Evolutionary conservation across 2,329 filamentous ascomycete species (phyloP).

Genomic region (Penicillium crustosum): DNA sequence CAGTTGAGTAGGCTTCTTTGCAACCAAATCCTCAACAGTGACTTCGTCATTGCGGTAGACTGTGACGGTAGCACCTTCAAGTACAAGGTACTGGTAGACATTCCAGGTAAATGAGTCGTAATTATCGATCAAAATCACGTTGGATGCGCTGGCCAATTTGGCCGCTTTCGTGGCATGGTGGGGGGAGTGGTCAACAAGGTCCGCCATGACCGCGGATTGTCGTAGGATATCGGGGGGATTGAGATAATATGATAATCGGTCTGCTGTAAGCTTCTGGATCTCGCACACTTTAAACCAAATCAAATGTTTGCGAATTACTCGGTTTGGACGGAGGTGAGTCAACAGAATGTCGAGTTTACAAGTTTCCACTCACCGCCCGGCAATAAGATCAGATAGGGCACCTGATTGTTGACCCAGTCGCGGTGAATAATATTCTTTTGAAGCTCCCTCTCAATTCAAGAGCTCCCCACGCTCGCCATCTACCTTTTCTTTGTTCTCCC

Average conservation of each 20-base stretch:
- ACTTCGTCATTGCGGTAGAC: constrained; percentile 94
- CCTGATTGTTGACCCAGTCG: constrained; percentile 39
- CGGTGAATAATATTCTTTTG: constrained; percentile 34
- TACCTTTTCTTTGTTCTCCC: constrained; percentile 5
- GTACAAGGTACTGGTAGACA: constrained; percentile 94
- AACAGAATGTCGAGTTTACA: constrained; percentile 13
- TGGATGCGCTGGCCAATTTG: constrained; percentile 75
- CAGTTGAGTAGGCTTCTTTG: constrained; percentile 84
- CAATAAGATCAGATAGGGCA: constrained; percentile 41
- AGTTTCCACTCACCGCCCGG: constrained; percentile 30
- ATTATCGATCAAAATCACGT: constrained; percentile 95
- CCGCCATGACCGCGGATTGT: constrained; percentile 32
- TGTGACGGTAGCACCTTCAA: constrained; percentile 89
- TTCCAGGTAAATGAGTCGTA: constrained; percentile 99
- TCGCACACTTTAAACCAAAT: not conserved
- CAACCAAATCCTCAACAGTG: constrained; percentile 76
- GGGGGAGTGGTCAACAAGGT: constrained; percentile 78
- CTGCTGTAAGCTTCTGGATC: not conserved
- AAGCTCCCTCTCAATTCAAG: constrained; percentile 28
- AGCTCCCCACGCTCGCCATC: constrained; percentile 16
- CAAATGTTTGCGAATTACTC: not conserved
- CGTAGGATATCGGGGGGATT: not conserved
- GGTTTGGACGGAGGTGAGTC: constrained; percentile 13
- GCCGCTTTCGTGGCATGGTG: constrained; percentile 70
- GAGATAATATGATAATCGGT: not conserved